Conservation (phyloP, 2,329 filamentous ascomycete species). For the Nothophoma quercina region DNA sequence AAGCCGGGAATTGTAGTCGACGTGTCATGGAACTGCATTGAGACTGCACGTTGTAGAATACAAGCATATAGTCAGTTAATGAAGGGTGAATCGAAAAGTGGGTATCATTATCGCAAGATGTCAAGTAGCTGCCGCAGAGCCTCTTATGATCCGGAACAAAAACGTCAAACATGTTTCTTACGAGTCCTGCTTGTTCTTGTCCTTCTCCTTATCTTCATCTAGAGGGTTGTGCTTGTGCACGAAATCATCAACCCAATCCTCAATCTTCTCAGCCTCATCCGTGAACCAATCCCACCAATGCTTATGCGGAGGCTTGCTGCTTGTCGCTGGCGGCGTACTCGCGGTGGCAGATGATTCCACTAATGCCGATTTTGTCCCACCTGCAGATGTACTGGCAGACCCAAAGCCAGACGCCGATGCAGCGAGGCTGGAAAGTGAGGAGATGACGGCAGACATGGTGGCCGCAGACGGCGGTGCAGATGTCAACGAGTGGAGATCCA, state of each 20-base stretch:
- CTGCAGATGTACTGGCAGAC: slow-evolving; percentile 15
- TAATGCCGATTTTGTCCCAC: slow-evolving; percentile 4
- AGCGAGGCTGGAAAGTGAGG: slow-evolving; percentile 32
- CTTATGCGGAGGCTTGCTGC: slow-evolving; percentile 18
- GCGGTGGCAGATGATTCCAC: slow-evolving; percentile 24
- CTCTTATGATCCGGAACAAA: background rate
- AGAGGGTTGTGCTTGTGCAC: slow-evolving; percentile 39
- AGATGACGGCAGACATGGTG: slow-evolving; percentile 23
- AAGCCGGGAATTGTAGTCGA: too few relatives aligned
- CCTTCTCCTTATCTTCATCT: slow-evolving; percentile 11
- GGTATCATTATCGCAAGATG: slow-evolving; percentile 11
- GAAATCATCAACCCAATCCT: slow-evolving; percentile 48
- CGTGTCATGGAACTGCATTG: background rate
- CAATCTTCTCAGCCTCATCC: slow-evolving; percentile 45
- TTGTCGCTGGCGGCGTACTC: slow-evolving; percentile 23
- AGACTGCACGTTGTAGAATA: too few relatives aligned
- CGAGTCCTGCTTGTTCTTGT: background rate
- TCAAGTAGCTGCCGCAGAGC: background rate
- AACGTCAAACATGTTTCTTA: background rate
- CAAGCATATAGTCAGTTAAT: too few relatives aligned
- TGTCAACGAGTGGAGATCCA: slow-evolving; percentile 19
- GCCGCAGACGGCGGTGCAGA: slow-evolving; percentile 17
- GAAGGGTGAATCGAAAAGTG: background rate
- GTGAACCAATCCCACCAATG: slow-evolving; percentile 49
- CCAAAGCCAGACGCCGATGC: slow-evolving; percentile 34